A percentile compares a stretch with the other conserved stretches of the same genome.
Evolutionary conservation across 2,329 filamentous ascomycete species (phyloP).

Genomic region (Sporothrix euskadiensis): DNA sequence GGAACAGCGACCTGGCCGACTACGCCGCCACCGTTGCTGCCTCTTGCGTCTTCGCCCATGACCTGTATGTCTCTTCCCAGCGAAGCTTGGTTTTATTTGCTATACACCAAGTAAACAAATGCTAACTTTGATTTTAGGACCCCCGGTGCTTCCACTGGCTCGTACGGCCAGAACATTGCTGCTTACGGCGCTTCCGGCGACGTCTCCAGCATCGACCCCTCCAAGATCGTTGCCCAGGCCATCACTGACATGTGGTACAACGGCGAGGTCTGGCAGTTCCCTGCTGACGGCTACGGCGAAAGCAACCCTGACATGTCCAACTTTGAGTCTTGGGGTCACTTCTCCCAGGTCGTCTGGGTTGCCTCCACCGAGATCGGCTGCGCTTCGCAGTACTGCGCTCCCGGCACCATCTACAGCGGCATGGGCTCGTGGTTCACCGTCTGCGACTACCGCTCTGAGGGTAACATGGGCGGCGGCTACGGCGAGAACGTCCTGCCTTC

Average conservation of each 20-base stretch:
- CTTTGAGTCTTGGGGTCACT: constrained; percentile 72
- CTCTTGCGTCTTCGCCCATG: constrained; percentile 71
- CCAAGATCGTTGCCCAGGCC: constrained; percentile 62
- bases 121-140: constrained; percentile 41
- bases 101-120: not conserved
- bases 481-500: constrained; percentile 52
- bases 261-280: constrained; percentile 64
- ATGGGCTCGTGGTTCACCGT: constrained; percentile 73
- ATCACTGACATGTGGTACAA: constrained; percentile 90
- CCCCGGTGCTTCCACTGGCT: constrained; percentile 53
- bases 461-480: constrained; percentile 56
- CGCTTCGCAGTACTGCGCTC: constrained; percentile 55
- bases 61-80: constrained; percentile 59
- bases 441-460: constrained; percentile 77
- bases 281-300: constrained; percentile 58
- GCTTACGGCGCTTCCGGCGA: constrained; percentile 52
- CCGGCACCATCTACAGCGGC: constrained; percentile 48
- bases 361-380: constrained; percentile 64
- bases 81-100: not conserved
- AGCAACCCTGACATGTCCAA: constrained; percentile 59
- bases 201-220: constrained; percentile 49
- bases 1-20: constrained; percentile 63
- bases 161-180: constrained; percentile 92
- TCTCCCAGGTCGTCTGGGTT: constrained; percentile 74
- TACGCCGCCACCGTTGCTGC: constrained; percentile 66